Conservation (phyloP, 1,139 yeast species). For the Blastobotrys arbuscula region DNA sequence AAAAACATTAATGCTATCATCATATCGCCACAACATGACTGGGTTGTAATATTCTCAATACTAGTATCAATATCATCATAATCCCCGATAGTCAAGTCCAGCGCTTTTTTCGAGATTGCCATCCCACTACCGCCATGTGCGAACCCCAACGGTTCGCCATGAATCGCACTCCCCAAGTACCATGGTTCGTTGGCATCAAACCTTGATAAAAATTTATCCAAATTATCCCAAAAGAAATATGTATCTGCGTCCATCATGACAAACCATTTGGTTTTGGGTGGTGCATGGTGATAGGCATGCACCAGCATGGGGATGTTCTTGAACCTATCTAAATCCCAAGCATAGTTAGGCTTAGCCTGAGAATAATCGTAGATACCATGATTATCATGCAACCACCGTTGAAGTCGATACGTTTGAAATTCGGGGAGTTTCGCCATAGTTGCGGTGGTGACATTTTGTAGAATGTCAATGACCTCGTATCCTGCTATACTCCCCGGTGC, state of each 20-base stretch:
- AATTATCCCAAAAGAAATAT: slow-evolving; percentile 26
- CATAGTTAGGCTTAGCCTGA: slow-evolving; percentile 34
- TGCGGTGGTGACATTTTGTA: slow-evolving; percentile 26
- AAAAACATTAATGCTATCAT: slow-evolving; percentile 30
- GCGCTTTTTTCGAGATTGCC: slow-evolving; percentile 30
- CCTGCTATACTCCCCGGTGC: slow-evolving; percentile 31
- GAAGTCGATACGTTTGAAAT: slow-evolving; percentile 22
- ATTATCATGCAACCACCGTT: slow-evolving; percentile 23
- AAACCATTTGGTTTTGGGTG: slow-evolving; percentile 31
- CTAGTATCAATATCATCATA: slow-evolving; percentile 24
- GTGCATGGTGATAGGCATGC: slow-evolving; percentile 29
- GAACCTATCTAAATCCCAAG: slow-evolving; percentile 34
- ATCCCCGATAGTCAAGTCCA: slow-evolving; percentile 27
- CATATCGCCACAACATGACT: slow-evolving; percentile 35
- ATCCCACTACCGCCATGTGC: slow-evolving; percentile 38
- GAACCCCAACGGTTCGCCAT: slow-evolving; percentile 28
- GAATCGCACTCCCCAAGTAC: slow-evolving; percentile 33
- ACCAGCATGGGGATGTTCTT: slow-evolving; percentile 36
- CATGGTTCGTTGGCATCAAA: slow-evolving; percentile 25
- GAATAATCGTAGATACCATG: slow-evolving; percentile 24
- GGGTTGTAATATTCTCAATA: slow-evolving; percentile 26
- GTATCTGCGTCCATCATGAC: slow-evolving; percentile 36
- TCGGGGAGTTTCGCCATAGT: slow-evolving; percentile 6
- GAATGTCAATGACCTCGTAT: slow-evolving; percentile 32
- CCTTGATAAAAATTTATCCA: slow-evolving; percentile 22